Base-by-base conservation (phyloP, 495 filamentous ascomycete genomes). In the Penicillium riverlandense region DNA sequence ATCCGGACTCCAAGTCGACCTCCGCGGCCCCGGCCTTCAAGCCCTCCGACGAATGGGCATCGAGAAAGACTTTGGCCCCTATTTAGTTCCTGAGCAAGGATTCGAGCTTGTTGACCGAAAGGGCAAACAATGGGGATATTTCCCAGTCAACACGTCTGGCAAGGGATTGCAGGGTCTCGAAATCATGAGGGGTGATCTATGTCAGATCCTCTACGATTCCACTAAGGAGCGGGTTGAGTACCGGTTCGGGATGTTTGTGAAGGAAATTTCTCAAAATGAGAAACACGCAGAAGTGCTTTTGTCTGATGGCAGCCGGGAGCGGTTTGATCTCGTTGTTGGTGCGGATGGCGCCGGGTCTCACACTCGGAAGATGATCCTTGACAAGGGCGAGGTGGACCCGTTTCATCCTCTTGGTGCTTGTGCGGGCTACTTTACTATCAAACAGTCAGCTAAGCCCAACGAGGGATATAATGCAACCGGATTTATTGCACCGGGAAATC, bases 301-400 rank as follows among this genome's bases (percentile, higher is more conserved):
- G 43, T 52, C 54, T 5, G 54, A 70, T 43, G 67, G 67, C 1
- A 38, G 14, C 10, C 46, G 37, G 22, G 55, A 53, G 6, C 48
- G 40, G 1, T 80, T 61, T 52, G 74, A 80, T 53, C 50, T 79
- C 16, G 40, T 78, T 2, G 63, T 80, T 33, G 74, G 54, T 5
- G 71, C 70, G 1, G 76, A 80, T 57, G 77, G 77, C 4, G 44
- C 62, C 4, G 50, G 61, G 8, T 79, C 76, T 0, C 50, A 44
- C 6, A 70, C 63, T 4, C 57, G 76, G 6, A 53, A 40, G 29
- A 50, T 67, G 41, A 65, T 71, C 37, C 42, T 71, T 7, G 55
- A 48, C 6, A 29, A 37, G 14, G 13, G 31, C 41, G 16, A 22
- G 9, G 22, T 31, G 1, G 59, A 65, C 39, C 37, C 54, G 11